Conservation (phyloP, 768 basidiomycete species). For the Steccherinum ochraceum region DNA sequence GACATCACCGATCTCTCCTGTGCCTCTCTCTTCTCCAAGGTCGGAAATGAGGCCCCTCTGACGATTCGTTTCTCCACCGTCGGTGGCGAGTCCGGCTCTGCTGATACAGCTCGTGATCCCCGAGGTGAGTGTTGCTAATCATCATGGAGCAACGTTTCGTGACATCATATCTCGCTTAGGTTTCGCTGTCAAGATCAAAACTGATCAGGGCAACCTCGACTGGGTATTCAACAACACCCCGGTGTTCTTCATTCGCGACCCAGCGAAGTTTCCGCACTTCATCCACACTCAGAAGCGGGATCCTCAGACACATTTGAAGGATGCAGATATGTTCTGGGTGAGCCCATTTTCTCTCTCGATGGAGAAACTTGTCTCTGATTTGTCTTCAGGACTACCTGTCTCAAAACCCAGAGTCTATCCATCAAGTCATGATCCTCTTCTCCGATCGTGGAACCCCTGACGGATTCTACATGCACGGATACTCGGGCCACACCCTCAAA, state of each 20-base stretch:
- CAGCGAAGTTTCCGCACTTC: constrained; percentile 88
- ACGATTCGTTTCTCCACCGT: constrained; percentile 94
- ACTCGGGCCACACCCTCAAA: constrained; percentile 90
- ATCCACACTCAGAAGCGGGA: constrained; percentile 92
- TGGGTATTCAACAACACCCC: constrained; percentile 93
- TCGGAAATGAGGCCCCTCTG: constrained; percentile 61
- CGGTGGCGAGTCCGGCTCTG: constrained; percentile 79
- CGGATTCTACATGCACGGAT: constrained; percentile 86
- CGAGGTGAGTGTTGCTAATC: constrained; percentile 30
- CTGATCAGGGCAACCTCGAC: constrained; percentile 88
- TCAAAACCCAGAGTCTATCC: constrained; percentile 84
- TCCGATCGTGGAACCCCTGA: constrained; percentile 94
- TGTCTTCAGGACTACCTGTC: constrained; percentile 72
- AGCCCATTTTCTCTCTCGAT: constrained; percentile 8
- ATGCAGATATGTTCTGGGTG: constrained; percentile 82
- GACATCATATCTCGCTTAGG: constrained; percentile 33
- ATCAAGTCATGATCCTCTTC: constrained; percentile 86
- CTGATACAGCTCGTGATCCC: constrained; percentile 90
- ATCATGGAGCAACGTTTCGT: background rate
- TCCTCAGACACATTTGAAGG: constrained; percentile 89
- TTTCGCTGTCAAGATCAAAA: constrained; percentile 85
- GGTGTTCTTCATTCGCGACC: constrained; percentile 84
- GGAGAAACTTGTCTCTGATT: constrained; percentile 24
- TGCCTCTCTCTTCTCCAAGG: constrained; percentile 55
- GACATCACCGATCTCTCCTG: constrained; percentile 78